Evolutionary conservation across 352 stramenopile species (phyloP).

Genomic region (Phytophthora cactorum): DNA sequence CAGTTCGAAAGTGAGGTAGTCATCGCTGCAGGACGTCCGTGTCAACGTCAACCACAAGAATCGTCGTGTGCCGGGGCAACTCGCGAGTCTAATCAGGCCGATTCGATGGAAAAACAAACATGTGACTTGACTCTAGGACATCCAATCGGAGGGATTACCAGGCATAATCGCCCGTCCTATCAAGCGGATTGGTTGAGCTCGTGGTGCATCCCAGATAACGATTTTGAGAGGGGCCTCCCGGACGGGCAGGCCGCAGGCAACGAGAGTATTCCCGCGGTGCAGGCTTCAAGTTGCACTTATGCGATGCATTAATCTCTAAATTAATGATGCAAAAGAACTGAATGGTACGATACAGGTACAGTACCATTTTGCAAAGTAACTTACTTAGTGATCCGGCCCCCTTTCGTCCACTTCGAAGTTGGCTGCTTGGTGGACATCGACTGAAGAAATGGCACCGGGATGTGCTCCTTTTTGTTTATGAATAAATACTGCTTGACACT

Average conservation of each 20-base stretch:
- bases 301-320: no score
- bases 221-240: background rate
- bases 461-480: background rate
- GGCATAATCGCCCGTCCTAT: constrained; percentile 4
- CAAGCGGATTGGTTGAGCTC: constrained; percentile 9
- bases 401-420: background rate
- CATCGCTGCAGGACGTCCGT: background rate
- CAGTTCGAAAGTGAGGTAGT: constrained; percentile 24
- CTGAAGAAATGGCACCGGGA: constrained; percentile 1
- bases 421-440: constrained; percentile 2
- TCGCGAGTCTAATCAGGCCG: constrained; percentile 14
- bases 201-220: background rate
- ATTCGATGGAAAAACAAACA: constrained; percentile 7
- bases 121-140: background rate
- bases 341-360: background rate
- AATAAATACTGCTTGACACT: constrained; percentile 1
- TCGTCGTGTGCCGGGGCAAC: constrained; percentile 1
- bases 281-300: background rate
- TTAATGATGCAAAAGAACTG: no score
- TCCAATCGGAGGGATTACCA: constrained; percentile 18
- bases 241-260: no score
- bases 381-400: background rate
- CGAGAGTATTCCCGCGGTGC: background rate
- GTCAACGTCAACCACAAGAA: constrained; percentile 20
- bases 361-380: no score